Base-by-base conservation (phyloP, 2,329 filamentous ascomycete genomes). In the Exophiala mesophila region DNA sequence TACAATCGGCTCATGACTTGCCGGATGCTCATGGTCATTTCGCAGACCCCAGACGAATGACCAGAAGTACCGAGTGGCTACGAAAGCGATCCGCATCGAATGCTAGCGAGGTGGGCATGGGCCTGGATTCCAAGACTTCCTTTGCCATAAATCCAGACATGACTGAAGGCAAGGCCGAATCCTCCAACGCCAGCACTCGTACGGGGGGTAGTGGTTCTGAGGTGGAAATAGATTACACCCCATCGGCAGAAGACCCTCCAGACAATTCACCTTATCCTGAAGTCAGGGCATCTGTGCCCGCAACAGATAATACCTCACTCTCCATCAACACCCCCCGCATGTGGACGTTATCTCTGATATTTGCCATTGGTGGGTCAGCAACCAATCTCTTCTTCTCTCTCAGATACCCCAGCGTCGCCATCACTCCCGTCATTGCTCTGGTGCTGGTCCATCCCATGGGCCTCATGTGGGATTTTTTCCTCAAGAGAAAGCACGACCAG, bases 301-400 rank as follows among this genome's bases (percentile, higher is more conserved):
- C 85, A 3, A 82, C 78, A 21, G 86, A 92, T 64, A 79, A 92
- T 58, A 80, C 75, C 12, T 73, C 78, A 3, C 67, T 90, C n/a
- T 90, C 85, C 6, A 88, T 92, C 59, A 88, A 86, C 63, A 63
- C 86, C 4, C 86, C 86, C 26, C 85, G 87, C 40, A 92, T 92
- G 86, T 92, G 86, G 87, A 73, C 73, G 21, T 64, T 92, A 13
- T 88, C 85, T n/a, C 73, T 86, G 24, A 59, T 92, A 7, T 92
- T 92, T 62, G 82, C 86, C 6, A 73, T 92, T 26, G 75, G 88
- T 28, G 87, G 87, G 48, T 90, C 86, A 34, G 85, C 84, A 2
- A 88, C 85, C 24, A 92, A 92, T 63, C 69, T 94, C 29, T 92
- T 94, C 68, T 94, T 94, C 70, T 89, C 86, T 24, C 71, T 94